Evolutionary conservation across 352 stramenopile species (phyloP).

Genomic region (Globisporangium nunn): DNA sequence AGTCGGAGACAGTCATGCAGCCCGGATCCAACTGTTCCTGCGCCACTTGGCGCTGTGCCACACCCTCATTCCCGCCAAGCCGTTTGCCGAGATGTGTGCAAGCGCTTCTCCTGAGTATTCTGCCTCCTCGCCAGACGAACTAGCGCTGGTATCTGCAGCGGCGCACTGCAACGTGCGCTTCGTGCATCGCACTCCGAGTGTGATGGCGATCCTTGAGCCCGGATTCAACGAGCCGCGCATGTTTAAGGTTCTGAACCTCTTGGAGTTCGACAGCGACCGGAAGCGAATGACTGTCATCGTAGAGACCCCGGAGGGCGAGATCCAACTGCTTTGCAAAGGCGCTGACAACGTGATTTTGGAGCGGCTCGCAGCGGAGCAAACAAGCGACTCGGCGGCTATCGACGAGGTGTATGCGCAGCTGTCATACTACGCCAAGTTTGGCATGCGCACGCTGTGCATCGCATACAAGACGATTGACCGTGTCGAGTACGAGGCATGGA

Average conservation of each 20-base stretch:
- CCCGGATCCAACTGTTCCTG: conserved; percentile 52
- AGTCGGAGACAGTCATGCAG: conserved; percentile 24
- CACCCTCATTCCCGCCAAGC: conserved; percentile 68
- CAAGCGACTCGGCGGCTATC: conserved; percentile 7
- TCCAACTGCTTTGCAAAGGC: conserved; percentile 71
- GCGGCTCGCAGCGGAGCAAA: conserved; percentile 24
- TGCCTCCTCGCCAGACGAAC: conserved; percentile 75
- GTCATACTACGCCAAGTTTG: conserved; percentile 52
- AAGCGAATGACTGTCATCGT: conserved; percentile 98
- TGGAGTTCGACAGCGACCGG: conserved; percentile 96
- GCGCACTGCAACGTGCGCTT: conserved; percentile 75
- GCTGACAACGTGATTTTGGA: conserved; percentile 81
- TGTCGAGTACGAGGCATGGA: conserved; percentile 50
- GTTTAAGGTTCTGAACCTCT: conserved; percentile 90
- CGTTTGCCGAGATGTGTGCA: conserved; percentile 63
- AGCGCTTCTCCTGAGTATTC: conserved; percentile 71
- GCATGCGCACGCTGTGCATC: conserved; percentile 77
- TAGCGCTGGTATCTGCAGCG: conserved; percentile 67
- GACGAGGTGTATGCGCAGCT: conserved; percentile 50
- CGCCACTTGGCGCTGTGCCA: conserved; percentile 78
- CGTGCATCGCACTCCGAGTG: conserved; percentile 59
- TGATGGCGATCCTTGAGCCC: conserved; percentile 47
- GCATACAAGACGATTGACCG: conserved; percentile 54
- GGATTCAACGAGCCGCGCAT: conserved; percentile 26
- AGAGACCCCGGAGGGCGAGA: conserved; percentile 47